Conservation (phyloP, 2,329 filamentous ascomycete genomes). For the Paramyrothecium sp. region DNA sequence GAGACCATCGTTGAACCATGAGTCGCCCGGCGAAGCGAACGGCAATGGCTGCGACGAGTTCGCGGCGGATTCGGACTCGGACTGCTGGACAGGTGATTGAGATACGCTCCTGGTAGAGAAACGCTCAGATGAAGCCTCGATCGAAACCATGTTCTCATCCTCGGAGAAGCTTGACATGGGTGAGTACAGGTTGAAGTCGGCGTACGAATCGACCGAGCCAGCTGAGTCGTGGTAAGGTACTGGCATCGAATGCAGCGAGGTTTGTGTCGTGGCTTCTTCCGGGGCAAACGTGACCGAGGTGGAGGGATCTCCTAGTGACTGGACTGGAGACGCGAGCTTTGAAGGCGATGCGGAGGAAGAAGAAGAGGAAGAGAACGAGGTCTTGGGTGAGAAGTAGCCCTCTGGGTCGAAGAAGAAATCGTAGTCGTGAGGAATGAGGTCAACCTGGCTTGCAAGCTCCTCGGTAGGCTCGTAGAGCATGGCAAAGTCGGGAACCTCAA, state of each 20-base stretch:
- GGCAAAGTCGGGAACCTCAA: constrained; percentile 15
- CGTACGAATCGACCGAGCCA: constrained; percentile 36
- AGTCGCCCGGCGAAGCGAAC: constrained; percentile 2
- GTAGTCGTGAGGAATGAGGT: constrained; percentile 34
- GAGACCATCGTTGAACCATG: not conserved
- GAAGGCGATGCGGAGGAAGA: constrained; percentile 9
- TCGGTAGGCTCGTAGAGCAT: constrained; percentile 35
- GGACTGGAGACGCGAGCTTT: not conserved
- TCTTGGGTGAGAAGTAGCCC: constrained; percentile 38
- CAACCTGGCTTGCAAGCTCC: constrained; percentile 43
- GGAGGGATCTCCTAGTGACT: not conserved
- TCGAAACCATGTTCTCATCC: constrained; percentile 41
- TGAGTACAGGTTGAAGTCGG: constrained; percentile 57
- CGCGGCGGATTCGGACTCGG: not conserved
- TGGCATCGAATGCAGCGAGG: constrained; percentile 8
- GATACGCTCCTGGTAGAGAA: constrained; percentile 11
- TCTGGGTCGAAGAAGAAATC: constrained; percentile 45
- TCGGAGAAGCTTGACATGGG: constrained; percentile 46
- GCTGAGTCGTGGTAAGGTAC: constrained; percentile 17
- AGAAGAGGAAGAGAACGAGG: constrained; percentile 21
- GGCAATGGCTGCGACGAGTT: constrained; percentile 11
- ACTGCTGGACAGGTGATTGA: constrained; percentile 5
- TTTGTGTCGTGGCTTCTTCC: constrained; percentile 3
- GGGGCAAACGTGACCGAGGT: not conserved
- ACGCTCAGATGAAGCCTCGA: constrained; percentile 6